Percentiles rank a stretch among this genome's conserved stretches.
Conservation (phyloP, 768 basidiomycete species). For the Xanthoconium stramineum region DNA sequence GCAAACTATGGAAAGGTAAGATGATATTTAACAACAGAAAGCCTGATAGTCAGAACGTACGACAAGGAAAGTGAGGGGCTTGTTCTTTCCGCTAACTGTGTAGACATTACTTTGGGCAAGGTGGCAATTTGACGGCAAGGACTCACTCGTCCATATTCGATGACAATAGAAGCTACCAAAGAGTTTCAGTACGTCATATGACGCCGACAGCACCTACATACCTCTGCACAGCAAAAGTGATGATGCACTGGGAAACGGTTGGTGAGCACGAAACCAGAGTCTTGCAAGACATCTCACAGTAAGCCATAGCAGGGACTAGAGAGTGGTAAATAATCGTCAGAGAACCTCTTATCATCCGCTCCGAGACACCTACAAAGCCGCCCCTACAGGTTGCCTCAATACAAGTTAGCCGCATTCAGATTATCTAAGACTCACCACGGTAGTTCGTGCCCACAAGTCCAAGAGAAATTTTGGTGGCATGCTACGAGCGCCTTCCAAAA, state of each 20-base stretch:
- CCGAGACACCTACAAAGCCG: background rate
- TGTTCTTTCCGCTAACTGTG: slow-evolving; percentile 19
- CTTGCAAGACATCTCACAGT: background rate
- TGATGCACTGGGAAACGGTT: background rate
- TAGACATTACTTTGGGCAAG: background rate
- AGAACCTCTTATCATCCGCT: too few relatives aligned
- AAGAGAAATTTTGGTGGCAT: background rate
- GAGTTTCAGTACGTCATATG: background rate
- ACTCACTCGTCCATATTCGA: slow-evolving; percentile 17
- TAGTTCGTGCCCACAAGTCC: background rate
- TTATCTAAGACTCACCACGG: background rate
- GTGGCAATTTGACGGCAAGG: background rate
- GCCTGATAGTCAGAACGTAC: slow-evolving; percentile 3
- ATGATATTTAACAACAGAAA: background rate
- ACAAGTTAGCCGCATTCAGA: background rate
- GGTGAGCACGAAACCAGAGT: background rate
- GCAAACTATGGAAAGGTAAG: background rate
- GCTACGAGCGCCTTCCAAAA: background rate
- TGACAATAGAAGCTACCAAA: slow-evolving; percentile 12
- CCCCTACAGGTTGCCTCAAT: slow-evolving; percentile 5
- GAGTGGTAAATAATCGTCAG: too few relatives aligned
- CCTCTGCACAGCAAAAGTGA: slow-evolving; percentile 3
- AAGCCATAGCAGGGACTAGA: background rate
- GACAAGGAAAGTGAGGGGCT: slow-evolving; percentile 2
- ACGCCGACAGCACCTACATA: background rate